Evolutionary conservation across 257 asterid species (phyloP).

Genomic region (Ballota nigra): DNA sequence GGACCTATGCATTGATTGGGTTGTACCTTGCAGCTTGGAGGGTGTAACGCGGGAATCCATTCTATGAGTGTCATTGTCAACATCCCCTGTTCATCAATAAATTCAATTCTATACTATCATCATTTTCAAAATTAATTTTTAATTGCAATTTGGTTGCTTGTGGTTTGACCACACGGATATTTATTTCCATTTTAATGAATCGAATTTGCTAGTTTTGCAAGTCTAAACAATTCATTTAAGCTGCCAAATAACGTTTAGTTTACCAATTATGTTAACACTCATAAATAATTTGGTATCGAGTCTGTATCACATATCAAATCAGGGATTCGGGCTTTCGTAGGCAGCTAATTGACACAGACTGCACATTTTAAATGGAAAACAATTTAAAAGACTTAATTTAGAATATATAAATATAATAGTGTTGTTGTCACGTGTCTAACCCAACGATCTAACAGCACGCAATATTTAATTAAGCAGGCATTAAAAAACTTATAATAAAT

Average conservation of each 20-base stretch:
- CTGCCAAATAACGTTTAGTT: not conserved
- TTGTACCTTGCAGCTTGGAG: conserved; percentile 55
- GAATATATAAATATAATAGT: too few species aligned
- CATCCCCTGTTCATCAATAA: conserved; percentile 69
- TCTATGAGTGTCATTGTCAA: conserved; percentile 58
- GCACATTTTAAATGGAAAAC: not conserved
- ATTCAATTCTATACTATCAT: too few species aligned
- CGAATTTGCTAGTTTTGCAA: too few species aligned
- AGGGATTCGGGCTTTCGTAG: not conserved
- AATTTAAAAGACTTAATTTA: not conserved
- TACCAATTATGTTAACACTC: not conserved
- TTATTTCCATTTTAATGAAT: not conserved
- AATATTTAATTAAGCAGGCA: not conserved
- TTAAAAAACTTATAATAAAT: too few species aligned
- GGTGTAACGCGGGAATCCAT: conserved; percentile 65
- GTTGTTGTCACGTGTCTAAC: not conserved
- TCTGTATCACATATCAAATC: not conserved
- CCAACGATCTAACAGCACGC: not conserved
- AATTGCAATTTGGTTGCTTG: too few species aligned
- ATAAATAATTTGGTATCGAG: not conserved
- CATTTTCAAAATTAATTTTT: too few species aligned
- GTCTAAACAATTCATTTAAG: not conserved
- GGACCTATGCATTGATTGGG: conserved; percentile 53
- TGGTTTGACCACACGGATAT: not conserved
- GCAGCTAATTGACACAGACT: not conserved